Base-by-base conservation (phyloP, 345 rosid genomes). In the Nephelium lappaceum region DNA sequence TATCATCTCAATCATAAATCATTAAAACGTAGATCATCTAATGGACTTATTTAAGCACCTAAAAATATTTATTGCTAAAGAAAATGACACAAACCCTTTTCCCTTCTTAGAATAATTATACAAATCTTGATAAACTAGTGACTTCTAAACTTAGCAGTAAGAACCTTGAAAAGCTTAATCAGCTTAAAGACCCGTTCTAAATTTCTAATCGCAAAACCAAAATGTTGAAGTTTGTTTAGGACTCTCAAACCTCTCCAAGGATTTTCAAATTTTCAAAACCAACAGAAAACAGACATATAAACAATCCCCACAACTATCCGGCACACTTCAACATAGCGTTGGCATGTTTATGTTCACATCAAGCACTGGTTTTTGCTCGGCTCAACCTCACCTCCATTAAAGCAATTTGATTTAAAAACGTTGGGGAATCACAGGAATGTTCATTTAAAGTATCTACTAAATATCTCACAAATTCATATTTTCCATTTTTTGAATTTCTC, bases 361-460 rank as follows among this genome's bases (percentile, higher is more conserved):
- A 72, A 72, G 15, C 64, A 72, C 60, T 71, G 53, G 53, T 47
- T 41, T n/a, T 15, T 47, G 60, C 25, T 70, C 42, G n/a, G n/a
- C 24, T 57, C 0, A n/a, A 11, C 36, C 24, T 19, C 21, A 24
- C 5, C 23, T 72, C 47, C 38, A 12, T 55, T 11, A 5, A 19
- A 55, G 45, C 11, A 16, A 38, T 70, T 55, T 36, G 65, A n/a
- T n/a, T n/a, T n/a, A n/a, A n/a, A n/a, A n/a, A n/a, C n/a, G n/a
- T n/a, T n/a, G n/a, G n/a, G n/a, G n/a, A n/a, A n/a, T n/a, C n/a
- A n/a, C n/a, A n/a, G n/a, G n/a, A n/a, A n/a, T n/a, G n/a, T n/a
- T n/a, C n/a, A n/a, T n/a, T n/a, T n/a, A n/a, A n/a, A n/a, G n/a
- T n/a, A n/a, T n/a, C n/a, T n/a, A n/a, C n/a, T n/a, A n/a, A n/a